Conservation (phyloP, 2,329 filamentous ascomycete species). For the Diaporthe sp. region DNA sequence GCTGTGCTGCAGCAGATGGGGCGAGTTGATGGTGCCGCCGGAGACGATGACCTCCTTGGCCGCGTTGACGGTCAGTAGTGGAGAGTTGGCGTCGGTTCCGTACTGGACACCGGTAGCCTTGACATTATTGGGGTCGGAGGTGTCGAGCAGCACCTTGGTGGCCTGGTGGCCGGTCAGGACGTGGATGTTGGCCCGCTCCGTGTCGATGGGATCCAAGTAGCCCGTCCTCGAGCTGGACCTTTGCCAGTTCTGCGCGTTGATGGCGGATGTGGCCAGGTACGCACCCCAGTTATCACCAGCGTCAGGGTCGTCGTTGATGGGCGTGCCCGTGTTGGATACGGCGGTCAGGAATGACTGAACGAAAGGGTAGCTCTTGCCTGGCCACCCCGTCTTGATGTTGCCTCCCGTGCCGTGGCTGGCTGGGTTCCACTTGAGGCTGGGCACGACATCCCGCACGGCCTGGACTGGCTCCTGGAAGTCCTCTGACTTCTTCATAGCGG, state of each 20-base stretch:
- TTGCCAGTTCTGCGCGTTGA: constrained; percentile 31
- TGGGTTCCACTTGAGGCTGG: constrained; percentile 25
- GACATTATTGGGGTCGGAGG: constrained; percentile 4
- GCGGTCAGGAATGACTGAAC: constrained; percentile 28
- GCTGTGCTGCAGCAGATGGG: constrained; percentile 34
- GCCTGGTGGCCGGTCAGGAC: constrained; percentile 30
- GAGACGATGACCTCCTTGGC: constrained; percentile 34
- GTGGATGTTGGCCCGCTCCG: constrained; percentile 27
- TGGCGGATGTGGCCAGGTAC: constrained; percentile 27
- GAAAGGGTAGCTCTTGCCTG: constrained; percentile 12
- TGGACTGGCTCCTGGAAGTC: constrained; percentile 26
- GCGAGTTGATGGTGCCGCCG: constrained; percentile 33
- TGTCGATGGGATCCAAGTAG: constrained; percentile 30
- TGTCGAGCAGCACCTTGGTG: constrained; percentile 31
- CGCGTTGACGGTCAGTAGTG: constrained; percentile 30
- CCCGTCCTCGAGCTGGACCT: constrained; percentile 36
- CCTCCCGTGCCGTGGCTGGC: constrained; percentile 30
- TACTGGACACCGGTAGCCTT: constrained; percentile 35
- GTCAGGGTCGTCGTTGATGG: constrained; percentile 20
- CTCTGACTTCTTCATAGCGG: constrained; percentile 36
- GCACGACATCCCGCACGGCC: constrained; percentile 24
- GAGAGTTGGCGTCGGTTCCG: not conserved
- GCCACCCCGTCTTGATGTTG: constrained; percentile 36
- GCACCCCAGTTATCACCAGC: constrained; percentile 30
- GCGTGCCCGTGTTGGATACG: constrained; percentile 11